These are phyloP conservation scores for Colletotrichum tanaceti DNA, from an alignment of 2,329 filamentous ascomycete species.

Conservation along the genomic window DNA sequence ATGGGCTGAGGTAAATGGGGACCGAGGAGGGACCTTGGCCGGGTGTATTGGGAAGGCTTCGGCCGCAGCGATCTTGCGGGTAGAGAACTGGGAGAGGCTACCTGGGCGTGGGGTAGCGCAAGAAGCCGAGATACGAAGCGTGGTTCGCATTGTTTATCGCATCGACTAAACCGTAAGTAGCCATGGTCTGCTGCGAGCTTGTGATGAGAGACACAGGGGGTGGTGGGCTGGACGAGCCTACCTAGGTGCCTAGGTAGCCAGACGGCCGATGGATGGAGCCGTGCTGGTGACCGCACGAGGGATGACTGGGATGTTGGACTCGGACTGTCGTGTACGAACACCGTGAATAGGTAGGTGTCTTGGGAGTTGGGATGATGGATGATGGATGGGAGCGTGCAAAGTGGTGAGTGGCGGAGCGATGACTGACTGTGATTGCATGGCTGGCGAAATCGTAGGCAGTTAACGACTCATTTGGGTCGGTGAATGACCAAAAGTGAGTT, in stretches of 20 bases:
- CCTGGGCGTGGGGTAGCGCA: slow-evolving; percentile 9
- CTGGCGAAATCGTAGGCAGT: not conserved
- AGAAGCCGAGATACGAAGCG: slow-evolving; percentile 17
- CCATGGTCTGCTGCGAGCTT: not conserved
- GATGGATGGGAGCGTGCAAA: not conserved
- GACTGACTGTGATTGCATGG: not conserved
- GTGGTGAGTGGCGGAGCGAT: not conserved
- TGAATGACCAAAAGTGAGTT: not conserved
- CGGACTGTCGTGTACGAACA: not conserved
- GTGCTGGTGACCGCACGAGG: slow-evolving; percentile 25
- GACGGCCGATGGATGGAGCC: slow-evolving; percentile 21
- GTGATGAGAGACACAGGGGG: not conserved
- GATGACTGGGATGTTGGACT: slow-evolving; percentile 5
- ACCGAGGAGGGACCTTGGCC: slow-evolving; percentile 4
- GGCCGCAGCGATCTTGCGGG: slow-evolving; percentile 3
- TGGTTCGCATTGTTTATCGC: slow-evolving; percentile 9
- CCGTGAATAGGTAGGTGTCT: not conserved
- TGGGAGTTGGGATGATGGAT: not conserved
- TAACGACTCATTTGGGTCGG: not conserved
- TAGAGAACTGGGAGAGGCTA: slow-evolving; percentile 16
- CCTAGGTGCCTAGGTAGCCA: too few species aligned
- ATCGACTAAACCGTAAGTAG: slow-evolving; percentile 24
- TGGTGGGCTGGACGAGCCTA: not conserved
- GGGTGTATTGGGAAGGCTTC: slow-evolving; percentile 5
- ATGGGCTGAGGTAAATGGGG: slow-evolving; percentile 4